Conservation (phyloP, 176 grass and related monocot species). For the Juncus inflexus region DNA sequence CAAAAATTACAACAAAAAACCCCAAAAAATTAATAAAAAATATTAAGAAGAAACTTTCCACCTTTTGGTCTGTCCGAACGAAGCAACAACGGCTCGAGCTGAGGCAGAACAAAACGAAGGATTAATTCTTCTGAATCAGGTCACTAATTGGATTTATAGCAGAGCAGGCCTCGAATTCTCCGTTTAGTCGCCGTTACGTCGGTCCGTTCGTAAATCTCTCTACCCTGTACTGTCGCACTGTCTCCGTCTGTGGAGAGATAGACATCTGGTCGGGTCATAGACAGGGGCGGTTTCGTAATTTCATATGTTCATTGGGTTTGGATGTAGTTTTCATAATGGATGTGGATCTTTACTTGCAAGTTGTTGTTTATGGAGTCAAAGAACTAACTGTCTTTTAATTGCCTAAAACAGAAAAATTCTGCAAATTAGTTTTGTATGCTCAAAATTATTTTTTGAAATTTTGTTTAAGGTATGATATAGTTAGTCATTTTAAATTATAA, state of each 20-base stretch:
- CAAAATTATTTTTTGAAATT: too few relatives aligned
- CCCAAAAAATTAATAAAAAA: slow-evolving; percentile 6
- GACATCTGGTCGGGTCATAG: slow-evolving; percentile 15
- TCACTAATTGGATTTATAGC: slow-evolving; percentile 14
- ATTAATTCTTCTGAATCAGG: neutral
- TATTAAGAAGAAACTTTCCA: neutral
- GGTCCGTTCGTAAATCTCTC: slow-evolving; percentile 20
- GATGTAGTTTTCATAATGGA: slow-evolving; percentile 6
- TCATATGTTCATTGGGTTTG: neutral
- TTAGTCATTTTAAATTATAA: too few relatives aligned
- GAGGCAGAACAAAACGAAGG: slow-evolving; percentile 7
- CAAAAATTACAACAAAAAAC: neutral
- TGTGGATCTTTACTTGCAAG: neutral
- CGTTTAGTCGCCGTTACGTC: slow-evolving; percentile 22
- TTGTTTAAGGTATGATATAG: too few relatives aligned
- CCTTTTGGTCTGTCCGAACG: slow-evolving; percentile 6
- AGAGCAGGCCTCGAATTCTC: neutral
- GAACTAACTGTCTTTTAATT: too few relatives aligned
- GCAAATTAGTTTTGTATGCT: too few relatives aligned
- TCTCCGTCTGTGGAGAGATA: slow-evolving; percentile 15
- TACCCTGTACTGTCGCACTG: slow-evolving; percentile 17
- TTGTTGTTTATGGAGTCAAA: too few relatives aligned
- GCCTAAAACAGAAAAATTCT: too few relatives aligned
- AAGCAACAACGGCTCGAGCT: slow-evolving; percentile 12
- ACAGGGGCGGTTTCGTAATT: slow-evolving; percentile 14